A percentile compares a stretch with the other conserved stretches of the same genome.
Evolutionary conservation across 371 early-diverging fungal species (phyloP).

Genomic region (Coemansia linderi): DNA sequence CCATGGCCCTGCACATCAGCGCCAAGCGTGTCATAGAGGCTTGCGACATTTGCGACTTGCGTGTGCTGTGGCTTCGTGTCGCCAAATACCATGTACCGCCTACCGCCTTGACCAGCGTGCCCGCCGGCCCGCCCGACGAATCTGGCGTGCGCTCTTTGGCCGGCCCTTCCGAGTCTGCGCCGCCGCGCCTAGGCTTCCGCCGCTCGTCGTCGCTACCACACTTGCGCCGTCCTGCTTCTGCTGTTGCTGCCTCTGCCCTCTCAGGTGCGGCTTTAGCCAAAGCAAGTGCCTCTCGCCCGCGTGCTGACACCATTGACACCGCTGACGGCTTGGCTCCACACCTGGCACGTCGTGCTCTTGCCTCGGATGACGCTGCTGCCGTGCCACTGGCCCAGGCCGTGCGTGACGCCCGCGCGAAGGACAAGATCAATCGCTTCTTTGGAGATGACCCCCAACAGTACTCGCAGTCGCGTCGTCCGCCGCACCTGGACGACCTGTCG

Average conservation of each 20-base stretch:
- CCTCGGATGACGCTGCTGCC: conserved; percentile 12
- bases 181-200: conserved; percentile 33
- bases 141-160: conserved; percentile 8
- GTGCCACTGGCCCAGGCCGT: conserved; percentile 15
- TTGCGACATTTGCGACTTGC: conserved; percentile 51
- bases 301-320: conserved; percentile 47
- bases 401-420: conserved; percentile 47
- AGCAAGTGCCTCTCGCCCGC: conserved; percentile 24
- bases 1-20: conserved; percentile 51
- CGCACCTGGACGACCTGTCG: conserved; percentile 40
- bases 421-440: conserved; percentile 67
- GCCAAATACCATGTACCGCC: conserved; percentile 37
- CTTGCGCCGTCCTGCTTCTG: conserved; percentile 26
- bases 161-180: neutral
- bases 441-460: conserved; percentile 60
- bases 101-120: conserved; percentile 38
- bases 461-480: conserved; percentile 22
- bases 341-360: conserved; percentile 27
- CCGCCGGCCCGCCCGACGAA: conserved; percentile 26
- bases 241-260: neutral
- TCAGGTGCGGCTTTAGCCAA: neutral
- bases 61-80: conserved; percentile 51
- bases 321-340: conserved; percentile 29
- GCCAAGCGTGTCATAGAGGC: conserved; percentile 55
- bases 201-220: conserved; percentile 50